Evolutionary conservation across 306 rosid species (phyloP).

Genomic region (Albizia julibrissin): DNA sequence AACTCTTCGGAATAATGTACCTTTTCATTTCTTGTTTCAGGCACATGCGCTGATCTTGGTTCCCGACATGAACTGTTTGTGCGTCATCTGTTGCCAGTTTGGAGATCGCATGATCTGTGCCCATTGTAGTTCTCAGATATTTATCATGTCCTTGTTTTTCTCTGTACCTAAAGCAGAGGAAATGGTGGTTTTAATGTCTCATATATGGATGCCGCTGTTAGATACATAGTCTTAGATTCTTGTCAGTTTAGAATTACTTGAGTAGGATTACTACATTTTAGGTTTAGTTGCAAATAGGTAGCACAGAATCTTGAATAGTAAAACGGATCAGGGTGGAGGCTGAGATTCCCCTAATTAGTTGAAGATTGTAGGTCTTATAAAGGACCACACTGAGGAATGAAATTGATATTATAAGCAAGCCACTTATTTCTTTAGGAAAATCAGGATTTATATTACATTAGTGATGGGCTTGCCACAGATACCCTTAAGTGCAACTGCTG

Average conservation of each 20-base stretch:
- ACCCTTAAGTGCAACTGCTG: constrained; percentile 59
- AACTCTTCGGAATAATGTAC: constrained; percentile 30
- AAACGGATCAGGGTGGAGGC: constrained; percentile 23
- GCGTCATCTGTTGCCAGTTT: constrained; percentile 44
- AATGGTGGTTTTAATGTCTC: constrained; percentile 45
- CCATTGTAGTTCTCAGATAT: constrained; percentile 44
- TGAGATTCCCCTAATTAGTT: background rate
- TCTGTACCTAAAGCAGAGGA: constrained; percentile 33
- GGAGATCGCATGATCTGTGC: constrained; percentile 61
- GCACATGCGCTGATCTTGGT: constrained; percentile 43
- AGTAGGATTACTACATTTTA: constrained; percentile 24
- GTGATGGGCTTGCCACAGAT: constrained; percentile 91
- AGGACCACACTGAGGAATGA: constrained; percentile 21
- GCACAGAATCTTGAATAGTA: constrained; percentile 10
- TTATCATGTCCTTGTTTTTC: constrained; percentile 38
- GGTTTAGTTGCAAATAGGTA: constrained; percentile 36
- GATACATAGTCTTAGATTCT: constrained; percentile 55
- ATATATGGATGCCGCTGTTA: constrained; percentile 54
- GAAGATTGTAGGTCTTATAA: constrained; percentile 4
- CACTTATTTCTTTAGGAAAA: constrained; percentile 24
- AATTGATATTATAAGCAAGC: constrained; percentile 26
- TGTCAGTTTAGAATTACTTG: constrained; percentile 32
- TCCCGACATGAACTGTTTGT: constrained; percentile 48
- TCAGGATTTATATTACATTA: constrained; percentile 24
- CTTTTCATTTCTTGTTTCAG: constrained; percentile 44